These are phyloP conservation scores for Perkinsus marinus DNA, from an alignment of 169 alveolate genomes.

Conservation along the genomic window DNA sequence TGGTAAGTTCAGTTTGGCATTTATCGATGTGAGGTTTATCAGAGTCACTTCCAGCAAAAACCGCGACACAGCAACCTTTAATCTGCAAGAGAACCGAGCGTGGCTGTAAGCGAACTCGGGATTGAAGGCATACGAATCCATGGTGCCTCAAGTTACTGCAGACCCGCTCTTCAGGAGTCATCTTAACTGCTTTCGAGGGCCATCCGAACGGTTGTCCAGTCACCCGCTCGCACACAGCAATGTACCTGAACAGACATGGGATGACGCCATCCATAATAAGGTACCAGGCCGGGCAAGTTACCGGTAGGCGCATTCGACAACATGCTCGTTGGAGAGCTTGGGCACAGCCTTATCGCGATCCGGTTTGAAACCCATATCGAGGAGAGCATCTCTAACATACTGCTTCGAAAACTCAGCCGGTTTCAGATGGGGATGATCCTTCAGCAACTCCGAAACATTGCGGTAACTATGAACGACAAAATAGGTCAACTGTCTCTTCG, in stretches of 20 bases:
- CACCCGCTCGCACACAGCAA: too few relatives aligned
- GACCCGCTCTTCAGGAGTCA: too few relatives aligned
- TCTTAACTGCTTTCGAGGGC: too few relatives aligned
- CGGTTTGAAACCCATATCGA: slow-evolving; percentile 7
- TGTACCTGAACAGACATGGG: too few relatives aligned
- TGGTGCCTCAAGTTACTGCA: too few relatives aligned
- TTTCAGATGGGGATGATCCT: slow-evolving; percentile 6
- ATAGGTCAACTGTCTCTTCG: background rate
- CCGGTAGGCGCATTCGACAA: background rate
- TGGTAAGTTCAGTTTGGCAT: background rate
- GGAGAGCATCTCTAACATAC: slow-evolving; percentile 13
- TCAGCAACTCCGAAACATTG: slow-evolving; percentile 1
- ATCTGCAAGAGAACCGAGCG: too few relatives aligned
- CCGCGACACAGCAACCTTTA: slow-evolving; percentile 1
- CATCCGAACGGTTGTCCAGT: too few relatives aligned
- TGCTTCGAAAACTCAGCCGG: slow-evolving; percentile 10
- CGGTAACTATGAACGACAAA: background rate
- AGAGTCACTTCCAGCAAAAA: slow-evolving; percentile 6
- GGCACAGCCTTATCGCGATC: background rate
- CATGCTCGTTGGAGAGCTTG: slow-evolving; percentile 6
- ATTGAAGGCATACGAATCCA: too few relatives aligned
- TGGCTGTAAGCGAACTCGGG: too few relatives aligned
- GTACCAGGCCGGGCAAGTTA: background rate
- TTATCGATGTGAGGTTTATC: slow-evolving; percentile 5
- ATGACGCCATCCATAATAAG: too few relatives aligned